Conservation (phyloP, 139 green algal species). For the Limnomonas spitsbergensis region DNA sequence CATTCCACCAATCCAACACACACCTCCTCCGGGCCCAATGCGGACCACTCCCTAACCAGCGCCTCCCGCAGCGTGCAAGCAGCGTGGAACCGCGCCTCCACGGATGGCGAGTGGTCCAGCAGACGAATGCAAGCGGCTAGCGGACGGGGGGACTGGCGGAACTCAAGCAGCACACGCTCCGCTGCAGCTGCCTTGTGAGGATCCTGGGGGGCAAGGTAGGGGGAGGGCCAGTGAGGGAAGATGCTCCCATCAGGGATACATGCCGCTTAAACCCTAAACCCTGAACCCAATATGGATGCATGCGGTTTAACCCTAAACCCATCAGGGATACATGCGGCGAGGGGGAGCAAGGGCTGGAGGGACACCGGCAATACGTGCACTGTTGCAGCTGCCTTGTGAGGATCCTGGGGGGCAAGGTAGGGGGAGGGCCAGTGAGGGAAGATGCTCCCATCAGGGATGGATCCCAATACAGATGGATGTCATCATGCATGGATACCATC, state of each 20-base stretch:
- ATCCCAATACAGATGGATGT: no score
- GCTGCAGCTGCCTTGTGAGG: not conserved
- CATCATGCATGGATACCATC: no score
- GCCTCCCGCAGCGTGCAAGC: slow-evolving; percentile 53
- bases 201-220: no score
- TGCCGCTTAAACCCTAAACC: no score
- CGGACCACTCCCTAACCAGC: slow-evolving; percentile 55
- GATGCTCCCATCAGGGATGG: no score
- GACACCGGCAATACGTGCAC: slow-evolving; percentile 52
- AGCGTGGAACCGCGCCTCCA: slow-evolving; percentile 51
- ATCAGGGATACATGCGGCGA: slow-evolving; percentile 53
- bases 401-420: no score
- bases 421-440: no score
- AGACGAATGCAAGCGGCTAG: slow-evolving; percentile 57
- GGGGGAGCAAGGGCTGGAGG: slow-evolving; percentile 24
- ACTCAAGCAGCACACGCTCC: slow-evolving; percentile 46
- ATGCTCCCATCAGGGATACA: no score
- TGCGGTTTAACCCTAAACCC: no score
- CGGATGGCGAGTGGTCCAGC: slow-evolving; percentile 35
- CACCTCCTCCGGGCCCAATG: slow-evolving; percentile 15
- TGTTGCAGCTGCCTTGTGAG: not conserved
- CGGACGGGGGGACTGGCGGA: slow-evolving; percentile 37
- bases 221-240: no score
- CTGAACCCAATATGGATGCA: no score
- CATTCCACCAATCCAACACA: no score